Conservation (phyloP, 2,329 filamentous ascomycete genomes). For the Alternaria longipes region DNA sequence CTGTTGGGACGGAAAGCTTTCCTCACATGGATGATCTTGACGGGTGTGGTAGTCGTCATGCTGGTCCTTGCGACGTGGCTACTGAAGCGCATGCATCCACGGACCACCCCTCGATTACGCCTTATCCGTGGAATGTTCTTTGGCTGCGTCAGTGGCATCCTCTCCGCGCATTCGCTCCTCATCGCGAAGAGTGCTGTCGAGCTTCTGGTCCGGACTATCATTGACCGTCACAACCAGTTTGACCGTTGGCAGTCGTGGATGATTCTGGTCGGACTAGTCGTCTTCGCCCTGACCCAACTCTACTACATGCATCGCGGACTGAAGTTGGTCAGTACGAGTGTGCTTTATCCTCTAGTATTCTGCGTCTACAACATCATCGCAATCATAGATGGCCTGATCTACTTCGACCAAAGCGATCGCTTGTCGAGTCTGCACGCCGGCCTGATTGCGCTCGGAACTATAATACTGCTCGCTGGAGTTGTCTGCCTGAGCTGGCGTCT, state of each 20-base stretch:
- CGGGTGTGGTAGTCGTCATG: conserved; percentile 74
- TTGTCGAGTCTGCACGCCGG: conserved; percentile 79
- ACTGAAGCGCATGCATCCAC: conserved; percentile 51
- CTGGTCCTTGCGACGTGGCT: conserved; percentile 65
- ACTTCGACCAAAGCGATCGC: conserved; percentile 87
- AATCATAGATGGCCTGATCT: conserved; percentile 95
- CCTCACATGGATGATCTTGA: conserved; percentile 87
- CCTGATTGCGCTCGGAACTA: conserved; percentile 85
- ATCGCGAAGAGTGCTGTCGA: conserved; percentile 97
- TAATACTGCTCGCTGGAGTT: conserved; percentile 85
- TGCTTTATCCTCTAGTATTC: conserved; percentile 96
- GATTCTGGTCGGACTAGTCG: conserved; percentile 82
- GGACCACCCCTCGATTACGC: conserved; percentile 70
- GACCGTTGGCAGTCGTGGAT: conserved; percentile 94
- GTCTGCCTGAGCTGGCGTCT: conserved; percentile 93
- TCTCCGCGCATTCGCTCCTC: conserved; percentile 91
- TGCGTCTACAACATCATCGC: conserved; percentile 99
- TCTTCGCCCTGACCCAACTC: conserved; percentile 85
- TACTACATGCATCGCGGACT: conserved; percentile 95
- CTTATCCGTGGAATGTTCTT: conserved; percentile 85
- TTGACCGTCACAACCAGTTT: conserved; percentile 91
- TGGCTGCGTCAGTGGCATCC: conserved; percentile 84
- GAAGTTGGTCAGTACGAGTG: conserved; percentile 93
- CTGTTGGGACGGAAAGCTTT: conserved; percentile 79
- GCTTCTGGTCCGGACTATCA: conserved; percentile 84